Evolutionary conservation across 495 filamentous ascomycete genomes (phyloP).

Genomic region (Trichoderma orchidacearum): DNA sequence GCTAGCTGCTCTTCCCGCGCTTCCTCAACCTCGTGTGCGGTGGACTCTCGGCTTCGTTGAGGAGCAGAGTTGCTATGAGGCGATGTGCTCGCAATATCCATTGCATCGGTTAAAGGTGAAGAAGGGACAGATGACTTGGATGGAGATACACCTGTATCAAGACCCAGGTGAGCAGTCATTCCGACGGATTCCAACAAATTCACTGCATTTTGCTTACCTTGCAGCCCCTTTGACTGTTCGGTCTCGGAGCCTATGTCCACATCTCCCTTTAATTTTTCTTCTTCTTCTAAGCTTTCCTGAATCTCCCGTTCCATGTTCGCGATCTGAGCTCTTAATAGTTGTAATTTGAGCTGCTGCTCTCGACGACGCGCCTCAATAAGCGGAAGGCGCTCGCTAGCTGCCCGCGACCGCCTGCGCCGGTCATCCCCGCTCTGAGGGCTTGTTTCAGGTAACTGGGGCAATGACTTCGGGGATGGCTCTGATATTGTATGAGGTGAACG

Average conservation of each 20-base stretch:
- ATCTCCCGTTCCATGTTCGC: conserved; percentile 45
- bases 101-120: neutral
- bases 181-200: neutral
- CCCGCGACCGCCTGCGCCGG: neutral
- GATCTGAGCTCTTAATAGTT: conserved; percentile 41
- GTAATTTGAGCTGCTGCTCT: conserved; percentile 35
- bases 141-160: neutral
- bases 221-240: neutral
- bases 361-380: conserved; percentile 41
- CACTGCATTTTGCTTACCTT: neutral
- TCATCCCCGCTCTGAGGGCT: neutral
- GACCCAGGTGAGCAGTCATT: neutral
- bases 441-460: conserved; percentile 8
- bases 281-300: conserved; percentile 26
- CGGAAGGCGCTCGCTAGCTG: conserved; percentile 38
- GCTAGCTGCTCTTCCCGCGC: neutral
- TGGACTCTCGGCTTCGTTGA: neutral
- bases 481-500: conserved; percentile 9
- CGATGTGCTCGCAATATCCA: neutral
- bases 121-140: neutral
- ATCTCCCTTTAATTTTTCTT: conserved; percentile 38
- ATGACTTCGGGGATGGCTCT: conserved; percentile 5
- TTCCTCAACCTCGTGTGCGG: neutral
- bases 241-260: conserved; percentile 18
- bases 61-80: neutral